Evolutionary conservation across 345 rosid species (phyloP).

Genomic region (Firmiana major): DNA sequence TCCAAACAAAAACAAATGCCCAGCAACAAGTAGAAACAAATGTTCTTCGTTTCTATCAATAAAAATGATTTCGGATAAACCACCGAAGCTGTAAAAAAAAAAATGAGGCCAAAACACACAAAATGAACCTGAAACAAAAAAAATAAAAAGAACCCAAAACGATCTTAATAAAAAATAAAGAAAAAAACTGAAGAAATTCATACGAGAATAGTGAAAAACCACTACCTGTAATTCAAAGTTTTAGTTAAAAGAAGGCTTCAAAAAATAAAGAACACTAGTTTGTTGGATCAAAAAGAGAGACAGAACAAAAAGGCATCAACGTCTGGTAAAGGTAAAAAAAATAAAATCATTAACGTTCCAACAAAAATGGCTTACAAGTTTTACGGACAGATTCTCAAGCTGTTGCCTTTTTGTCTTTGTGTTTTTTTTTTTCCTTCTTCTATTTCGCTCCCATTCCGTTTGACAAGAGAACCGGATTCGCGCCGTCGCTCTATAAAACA

Average conservation of each 20-base stretch:
- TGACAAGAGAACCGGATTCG: not conserved
- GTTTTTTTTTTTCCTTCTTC: too few relatives aligned
- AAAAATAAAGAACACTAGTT: not conserved
- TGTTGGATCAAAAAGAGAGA: not conserved
- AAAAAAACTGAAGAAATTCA: not conserved
- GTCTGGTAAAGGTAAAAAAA: not conserved
- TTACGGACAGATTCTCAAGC: not conserved
- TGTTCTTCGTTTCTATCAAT: not conserved
- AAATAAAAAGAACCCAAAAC: not conserved
- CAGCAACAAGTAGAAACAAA: not conserved
- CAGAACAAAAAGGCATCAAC: not conserved
- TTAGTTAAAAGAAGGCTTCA: not conserved
- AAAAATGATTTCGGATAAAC: not conserved
- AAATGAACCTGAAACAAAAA: not conserved
- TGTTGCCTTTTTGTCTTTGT: not conserved
- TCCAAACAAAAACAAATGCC: conserved; percentile 7
- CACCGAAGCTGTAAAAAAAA: not conserved
- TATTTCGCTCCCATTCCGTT: not conserved
- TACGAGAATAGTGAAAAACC: not conserved
- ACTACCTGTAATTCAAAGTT: not conserved
- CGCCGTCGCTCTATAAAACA: not conserved
- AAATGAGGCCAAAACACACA: too few relatives aligned
- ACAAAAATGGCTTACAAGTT: not conserved
- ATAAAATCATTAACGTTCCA: too few relatives aligned
- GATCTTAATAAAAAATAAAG: not conserved